Evolutionary conservation across 2,329 filamentous ascomycete genomes (phyloP).

Genomic region (Fusarium multiceps): DNA sequence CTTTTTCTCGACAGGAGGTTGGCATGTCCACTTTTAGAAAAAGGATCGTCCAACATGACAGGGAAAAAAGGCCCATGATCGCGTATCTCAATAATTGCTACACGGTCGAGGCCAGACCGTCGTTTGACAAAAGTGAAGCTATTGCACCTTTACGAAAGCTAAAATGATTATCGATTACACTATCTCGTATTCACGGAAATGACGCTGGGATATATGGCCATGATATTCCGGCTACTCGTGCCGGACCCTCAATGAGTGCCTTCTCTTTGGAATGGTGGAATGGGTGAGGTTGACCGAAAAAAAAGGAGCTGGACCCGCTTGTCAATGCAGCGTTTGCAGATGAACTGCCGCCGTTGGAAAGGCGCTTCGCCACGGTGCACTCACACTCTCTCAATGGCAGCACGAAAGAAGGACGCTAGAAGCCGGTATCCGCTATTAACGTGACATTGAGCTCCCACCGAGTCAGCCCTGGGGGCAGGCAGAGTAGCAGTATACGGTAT

Average conservation of each 20-base stretch:
- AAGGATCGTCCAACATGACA: constrained; percentile 18
- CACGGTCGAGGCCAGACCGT: neutral
- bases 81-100: constrained; percentile 10
- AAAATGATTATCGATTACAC: neutral
- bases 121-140: neutral
- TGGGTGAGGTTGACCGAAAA: constrained; percentile 10
- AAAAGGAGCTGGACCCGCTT: constrained; percentile 14
- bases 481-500: constrained; percentile 9
- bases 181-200: constrained; percentile 26
- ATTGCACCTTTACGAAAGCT: constrained; percentile 2
- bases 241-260: neutral
- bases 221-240: constrained; percentile 3
- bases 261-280: neutral
- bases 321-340: constrained; percentile 25
- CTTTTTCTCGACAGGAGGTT: neutral
- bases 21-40: constrained; percentile 5
- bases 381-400: constrained; percentile 7
- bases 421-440: constrained; percentile 11
- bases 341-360: constrained; percentile 34
- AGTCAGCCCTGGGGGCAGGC: constrained; percentile 20
- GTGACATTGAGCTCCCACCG: neutral
- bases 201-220: constrained; percentile 1
- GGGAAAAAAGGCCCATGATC: constrained; percentile 8
- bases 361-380: neutral
- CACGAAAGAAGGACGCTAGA: constrained; percentile 23